Conservation (phyloP, 2,329 filamentous ascomycete species). For the Zasmidium angulare region DNA sequence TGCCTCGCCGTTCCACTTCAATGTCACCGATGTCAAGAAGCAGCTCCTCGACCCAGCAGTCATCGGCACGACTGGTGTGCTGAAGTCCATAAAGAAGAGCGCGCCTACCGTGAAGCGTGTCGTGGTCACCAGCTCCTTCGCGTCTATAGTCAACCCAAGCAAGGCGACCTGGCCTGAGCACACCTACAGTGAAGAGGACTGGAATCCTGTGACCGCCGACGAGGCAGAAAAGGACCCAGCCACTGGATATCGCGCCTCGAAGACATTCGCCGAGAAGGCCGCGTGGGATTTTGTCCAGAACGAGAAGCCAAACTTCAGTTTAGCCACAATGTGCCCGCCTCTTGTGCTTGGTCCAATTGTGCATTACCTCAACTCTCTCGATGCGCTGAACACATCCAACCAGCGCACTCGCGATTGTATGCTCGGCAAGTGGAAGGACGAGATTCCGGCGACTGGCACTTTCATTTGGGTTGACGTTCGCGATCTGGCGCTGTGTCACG, state of each 20-base stretch:
- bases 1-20: constrained; percentile 72
- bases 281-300: constrained; percentile 55
- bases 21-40: constrained; percentile 70
- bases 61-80: constrained; percentile 62
- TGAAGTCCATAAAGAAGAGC: constrained; percentile 61
- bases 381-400: constrained; percentile 72
- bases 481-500: constrained; percentile 23
- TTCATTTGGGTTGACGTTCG: constrained; percentile 30
- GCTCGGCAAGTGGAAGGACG: constrained; percentile 59
- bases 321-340: constrained; percentile 52
- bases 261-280: constrained; percentile 62
- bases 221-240: constrained; percentile 46
- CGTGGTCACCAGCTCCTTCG: constrained; percentile 69
- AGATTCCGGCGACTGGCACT: constrained; percentile 53
- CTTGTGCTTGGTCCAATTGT: constrained; percentile 53
- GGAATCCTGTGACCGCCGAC: constrained; percentile 57
- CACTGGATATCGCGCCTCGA: constrained; percentile 53
- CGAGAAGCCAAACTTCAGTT: constrained; percentile 51
- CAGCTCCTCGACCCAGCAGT: constrained; percentile 61
- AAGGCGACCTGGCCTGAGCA: constrained; percentile 52
- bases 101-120: constrained; percentile 70
- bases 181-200: constrained; percentile 55
- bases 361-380: constrained; percentile 62
- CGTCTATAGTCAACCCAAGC: constrained; percentile 59
- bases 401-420: constrained; percentile 63